phyloP scores from a whole-genome alignment of 202 grass and related monocot species.

The Dendrocalamus latiflorus region DNA sequence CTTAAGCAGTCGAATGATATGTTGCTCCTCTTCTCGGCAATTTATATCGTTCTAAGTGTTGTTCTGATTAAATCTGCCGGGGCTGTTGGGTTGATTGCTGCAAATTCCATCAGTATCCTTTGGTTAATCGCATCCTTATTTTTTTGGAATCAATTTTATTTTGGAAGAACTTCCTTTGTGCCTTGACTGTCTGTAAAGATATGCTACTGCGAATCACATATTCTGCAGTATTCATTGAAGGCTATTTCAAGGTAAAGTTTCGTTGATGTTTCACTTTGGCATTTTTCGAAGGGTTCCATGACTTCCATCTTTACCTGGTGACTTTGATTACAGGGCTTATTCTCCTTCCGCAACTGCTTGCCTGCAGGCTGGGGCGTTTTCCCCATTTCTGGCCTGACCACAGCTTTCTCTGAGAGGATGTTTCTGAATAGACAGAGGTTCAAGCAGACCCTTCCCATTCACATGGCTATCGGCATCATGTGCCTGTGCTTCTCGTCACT shows the following conservation, averaged over 20 bases:
- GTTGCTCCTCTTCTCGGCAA: constrained; percentile 79
- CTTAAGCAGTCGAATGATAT: constrained; percentile 86
- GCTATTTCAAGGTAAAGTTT: constrained; percentile 78
- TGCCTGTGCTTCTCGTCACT: constrained; percentile 56
- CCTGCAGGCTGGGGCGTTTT: constrained; percentile 75
- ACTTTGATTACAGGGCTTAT: constrained; percentile 53
- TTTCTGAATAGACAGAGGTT: constrained; percentile 62
- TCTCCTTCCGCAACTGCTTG: constrained; percentile 70
- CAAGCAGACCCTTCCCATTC: constrained; percentile 75
- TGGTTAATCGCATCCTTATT: constrained; percentile 11
- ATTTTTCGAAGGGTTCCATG: neutral
- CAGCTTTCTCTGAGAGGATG: constrained; percentile 69
- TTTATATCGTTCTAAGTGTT: too few relatives aligned
- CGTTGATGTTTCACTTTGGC: neutral
- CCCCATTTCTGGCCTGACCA: constrained; percentile 63
- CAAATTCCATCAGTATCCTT: constrained; percentile 97
- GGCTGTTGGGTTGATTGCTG: constrained; percentile 86
- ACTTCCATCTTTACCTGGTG: neutral
- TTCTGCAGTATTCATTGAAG: constrained; percentile 76
- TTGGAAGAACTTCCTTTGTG: constrained; percentile 15
- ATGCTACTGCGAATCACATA: constrained; percentile 81
- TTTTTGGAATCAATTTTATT: constrained; percentile 8
- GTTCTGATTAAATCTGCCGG: constrained; percentile 71
- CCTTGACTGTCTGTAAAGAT: constrained; percentile 73
- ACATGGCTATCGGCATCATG: constrained; percentile 62